Evolutionary conservation across 441 rosid species (phyloP).

Genomic region (Populus hybrid): DNA sequence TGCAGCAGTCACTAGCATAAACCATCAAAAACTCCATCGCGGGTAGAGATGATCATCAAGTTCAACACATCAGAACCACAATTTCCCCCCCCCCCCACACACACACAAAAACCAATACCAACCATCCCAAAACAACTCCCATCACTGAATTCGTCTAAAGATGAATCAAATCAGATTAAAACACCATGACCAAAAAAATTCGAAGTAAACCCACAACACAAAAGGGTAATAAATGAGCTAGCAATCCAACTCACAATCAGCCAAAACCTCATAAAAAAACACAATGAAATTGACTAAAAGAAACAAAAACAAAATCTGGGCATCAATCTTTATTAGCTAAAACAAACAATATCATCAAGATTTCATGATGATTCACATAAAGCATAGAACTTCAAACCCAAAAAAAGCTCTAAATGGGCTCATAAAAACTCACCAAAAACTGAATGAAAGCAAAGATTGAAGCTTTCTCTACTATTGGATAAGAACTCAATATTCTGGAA

Average conservation of each 20-base stretch:
- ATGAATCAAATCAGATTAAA: background rate
- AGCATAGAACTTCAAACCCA: background rate
- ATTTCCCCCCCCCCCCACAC: background rate
- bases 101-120: background rate
- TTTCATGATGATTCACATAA: background rate
- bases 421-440: conserved; percentile 26
- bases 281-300: background rate
- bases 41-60: background rate
- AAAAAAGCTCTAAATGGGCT: background rate
- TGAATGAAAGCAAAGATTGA: background rate
- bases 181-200: background rate
- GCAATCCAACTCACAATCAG: background rate
- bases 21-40: background rate
- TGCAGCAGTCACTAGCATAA: background rate
- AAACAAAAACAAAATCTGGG: conserved; percentile 9
- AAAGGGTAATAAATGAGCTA: conserved; percentile 1
- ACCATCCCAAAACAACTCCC: background rate
- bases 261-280: conserved; percentile 8
- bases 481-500: background rate
- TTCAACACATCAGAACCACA: conserved; percentile 14
- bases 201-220: background rate
- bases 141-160: conserved; percentile 7
- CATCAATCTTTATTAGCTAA: background rate
- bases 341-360: conserved; percentile 11
- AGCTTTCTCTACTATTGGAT: background rate